Evolutionary conservation across 345 rosid genomes (phyloP), one percentile per base, ranked within the genome.

Genomic region (Citrus unshiu): DNA sequence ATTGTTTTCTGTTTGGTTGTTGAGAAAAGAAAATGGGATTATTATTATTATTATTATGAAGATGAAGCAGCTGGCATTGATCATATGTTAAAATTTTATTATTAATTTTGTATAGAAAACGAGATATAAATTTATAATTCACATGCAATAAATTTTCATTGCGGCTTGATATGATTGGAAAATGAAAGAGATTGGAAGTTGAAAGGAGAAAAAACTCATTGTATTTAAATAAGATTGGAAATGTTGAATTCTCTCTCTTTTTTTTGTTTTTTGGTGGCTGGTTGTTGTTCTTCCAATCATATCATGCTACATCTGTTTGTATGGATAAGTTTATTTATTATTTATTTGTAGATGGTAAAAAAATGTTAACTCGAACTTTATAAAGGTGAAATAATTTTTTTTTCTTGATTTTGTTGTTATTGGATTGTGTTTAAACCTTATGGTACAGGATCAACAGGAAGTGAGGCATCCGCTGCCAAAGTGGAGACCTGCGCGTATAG

Each of bases 401-500:
- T 21, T 18, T 25, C 65, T 78, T 34, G 43, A 10, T 68, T 62
- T 34, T 46, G 29, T 19, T 49, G 18, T 51, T n/a, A 62, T 70
- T 40, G 51, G 66, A 19, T 78, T 66, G 21, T 69, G 7, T 34
- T 80, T 67, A 67, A 56, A 72, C 51, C 69, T 78, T 46, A 68
- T 70, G 72, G 29, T 79, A 72, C 89, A 95, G 95, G 84, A 78
- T 77, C 80, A 78, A 77, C 68, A 84, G 68, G 97, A 88, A 82
- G 90, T 88, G 80, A 93, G 84, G 84, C 83, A 87, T 78, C 51
- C n/a, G 6, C 32, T 77, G 81, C 77, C 80, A 27, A 89, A 87
- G 79, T 88, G 97, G 98, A 91, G 83, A 79, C 82, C 88, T 78
- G 84, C 87, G 24, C 86, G 83, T 67, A 82, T 88, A 77, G 89